Evolutionary conservation across 768 basidiomycete genomes (phyloP).

Genomic region (Collybiopsis luxurians): DNA sequence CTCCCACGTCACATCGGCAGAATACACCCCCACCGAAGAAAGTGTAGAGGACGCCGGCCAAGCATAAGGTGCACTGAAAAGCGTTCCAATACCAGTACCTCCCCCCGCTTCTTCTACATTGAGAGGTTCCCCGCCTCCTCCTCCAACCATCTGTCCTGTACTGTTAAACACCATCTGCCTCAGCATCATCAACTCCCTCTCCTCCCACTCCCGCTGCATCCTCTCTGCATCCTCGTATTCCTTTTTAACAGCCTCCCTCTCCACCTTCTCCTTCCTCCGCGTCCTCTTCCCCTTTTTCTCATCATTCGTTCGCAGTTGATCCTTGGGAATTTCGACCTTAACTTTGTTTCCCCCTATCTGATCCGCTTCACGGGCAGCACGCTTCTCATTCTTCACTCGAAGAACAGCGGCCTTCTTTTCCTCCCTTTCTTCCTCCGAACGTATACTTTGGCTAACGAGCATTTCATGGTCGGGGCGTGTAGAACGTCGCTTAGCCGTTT

Average conservation of each 20-base stretch:
- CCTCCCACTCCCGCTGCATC: not conserved
- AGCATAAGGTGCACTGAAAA: not conserved
- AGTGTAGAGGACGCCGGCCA: not conserved
- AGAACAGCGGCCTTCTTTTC: too few relatives aligned
- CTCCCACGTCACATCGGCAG: constrained; percentile 1
- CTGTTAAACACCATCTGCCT: not conserved
- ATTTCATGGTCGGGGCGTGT: too few relatives aligned
- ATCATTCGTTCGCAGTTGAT: too few relatives aligned
- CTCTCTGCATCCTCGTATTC: not conserved
- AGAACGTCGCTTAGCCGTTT: too few relatives aligned
- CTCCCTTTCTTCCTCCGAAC: too few relatives aligned
- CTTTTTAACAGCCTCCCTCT: not conserved
- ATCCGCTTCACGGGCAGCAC: too few relatives aligned
- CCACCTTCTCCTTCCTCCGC: not conserved
- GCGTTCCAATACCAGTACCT: not conserved
- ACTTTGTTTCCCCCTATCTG: too few relatives aligned
- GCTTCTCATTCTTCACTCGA: too few relatives aligned
- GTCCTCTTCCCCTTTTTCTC: too few relatives aligned
- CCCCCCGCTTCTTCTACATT: not conserved
- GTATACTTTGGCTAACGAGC: too few relatives aligned
- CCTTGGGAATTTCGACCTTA: too few relatives aligned
- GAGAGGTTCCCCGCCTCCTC: not conserved
- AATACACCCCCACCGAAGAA: not conserved
- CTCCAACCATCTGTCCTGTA: too few relatives aligned
- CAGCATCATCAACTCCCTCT: not conserved